Evolutionary conservation across 2,329 filamentous ascomycete genomes (phyloP), one percentile per base, ranked within the genome.

Genomic region (Metarhizium robertsii): DNA sequence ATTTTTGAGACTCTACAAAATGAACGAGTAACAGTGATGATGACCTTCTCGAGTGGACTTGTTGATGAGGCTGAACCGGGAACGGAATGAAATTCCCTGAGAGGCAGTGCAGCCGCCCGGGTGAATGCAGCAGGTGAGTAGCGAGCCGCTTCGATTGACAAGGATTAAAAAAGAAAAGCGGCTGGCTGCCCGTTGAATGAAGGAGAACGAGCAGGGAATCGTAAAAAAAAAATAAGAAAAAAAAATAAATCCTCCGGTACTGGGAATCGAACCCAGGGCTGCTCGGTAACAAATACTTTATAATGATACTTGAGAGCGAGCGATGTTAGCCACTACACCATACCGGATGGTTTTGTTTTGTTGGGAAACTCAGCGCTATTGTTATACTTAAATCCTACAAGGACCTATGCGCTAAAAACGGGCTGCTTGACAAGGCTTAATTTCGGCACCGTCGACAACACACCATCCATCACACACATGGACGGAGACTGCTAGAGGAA

Each of bases 1-100:
- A 90, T 66, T 90, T 83, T 64, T 90, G 68, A 78, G 7, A 4
- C 8, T 29, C 10, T 36, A 4, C 42, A 14, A n/a, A 42, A 45
- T 16, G 14, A 32, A 14, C 16, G 29, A 10, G 7, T 11, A n/a
- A 25, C 18, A 34, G 11, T 40, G 38, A 40, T 16, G 38, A 16
- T 40, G 14, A 40, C 38, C 8, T 14, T 16, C 5, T 40, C 11
- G 11, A 7, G 42, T 11, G 6, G 18, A 20, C 6, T 18, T 7
- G 42, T 5, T 18, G 42, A 45, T 20, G 42, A 20, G n/a, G 42
- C n/a, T 43, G 16, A n/a, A 43, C 13, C 5, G 38, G 38, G 38
- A 45, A 20, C 11, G 42, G n/a, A 25, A 16, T 20, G 1, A 4
- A 20, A 2, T 1, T 0, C 2, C 16, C 6, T 5, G 18, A 10